phyloP scores from a whole-genome alignment of 805 yeast genomes.

The Danielia reshetovae region DNA sequence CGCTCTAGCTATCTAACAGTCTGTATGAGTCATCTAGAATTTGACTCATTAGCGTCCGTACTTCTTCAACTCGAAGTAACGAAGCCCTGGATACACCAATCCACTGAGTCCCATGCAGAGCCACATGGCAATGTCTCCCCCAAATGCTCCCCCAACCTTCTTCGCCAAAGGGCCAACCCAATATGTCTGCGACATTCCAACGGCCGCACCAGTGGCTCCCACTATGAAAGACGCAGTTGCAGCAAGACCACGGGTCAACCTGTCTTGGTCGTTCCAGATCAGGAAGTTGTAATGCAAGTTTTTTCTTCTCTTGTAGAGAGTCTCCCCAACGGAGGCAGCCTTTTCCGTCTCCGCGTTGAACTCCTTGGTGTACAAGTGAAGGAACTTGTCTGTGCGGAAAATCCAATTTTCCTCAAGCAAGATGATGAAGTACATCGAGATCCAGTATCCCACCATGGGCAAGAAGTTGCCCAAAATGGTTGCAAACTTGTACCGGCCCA shows the following conservation, averaged over 20 bases:
- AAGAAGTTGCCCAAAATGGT: constrained; percentile 73
- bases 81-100: constrained; percentile 55
- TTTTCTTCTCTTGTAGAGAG: constrained; percentile 1
- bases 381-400: constrained; percentile 51
- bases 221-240: constrained; percentile 59
- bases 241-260: constrained; percentile 69
- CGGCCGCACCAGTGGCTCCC: constrained; percentile 78
- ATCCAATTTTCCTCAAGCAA: constrained; percentile 68
- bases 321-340: constrained; percentile 5
- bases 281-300: constrained; percentile 15
- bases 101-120: constrained; percentile 69
- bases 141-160: constrained; percentile 49
- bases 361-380: constrained; percentile 30
- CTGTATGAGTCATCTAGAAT: too few species aligned
- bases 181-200: constrained; percentile 87
- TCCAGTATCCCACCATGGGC: constrained; percentile 93
- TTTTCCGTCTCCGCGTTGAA: constrained; percentile 16
- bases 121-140: constrained; percentile 85
- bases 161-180: constrained; percentile 75
- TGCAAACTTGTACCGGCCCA: constrained; percentile 69
- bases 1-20: too few species aligned
- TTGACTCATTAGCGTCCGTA: constrained; percentile 32
- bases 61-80: constrained; percentile 60
- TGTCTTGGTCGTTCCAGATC: constrained; percentile 61
- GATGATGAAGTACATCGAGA: constrained; percentile 71